These are phyloP conservation scores for Fusarium compactum DNA, from an alignment of 2,329 filamentous ascomycete genomes.

Conservation along the genomic window DNA sequence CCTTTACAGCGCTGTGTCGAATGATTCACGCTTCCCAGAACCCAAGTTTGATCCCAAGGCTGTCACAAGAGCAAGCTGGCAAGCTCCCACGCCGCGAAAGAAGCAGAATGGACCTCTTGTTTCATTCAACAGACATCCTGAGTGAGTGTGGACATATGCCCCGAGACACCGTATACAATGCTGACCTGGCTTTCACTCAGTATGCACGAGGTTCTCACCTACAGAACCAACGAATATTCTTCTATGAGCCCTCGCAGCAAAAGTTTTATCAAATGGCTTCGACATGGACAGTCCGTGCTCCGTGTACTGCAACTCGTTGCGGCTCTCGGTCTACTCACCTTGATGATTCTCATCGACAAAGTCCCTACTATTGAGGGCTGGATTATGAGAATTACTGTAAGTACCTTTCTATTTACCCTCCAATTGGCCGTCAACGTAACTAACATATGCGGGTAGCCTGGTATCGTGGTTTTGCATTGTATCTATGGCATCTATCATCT, in stretches of 20 bases:
- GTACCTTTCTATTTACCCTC: constrained; percentile 47
- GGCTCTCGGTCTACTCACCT: constrained; percentile 77
- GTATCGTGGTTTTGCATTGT: constrained; percentile 77
- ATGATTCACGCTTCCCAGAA: constrained; percentile 66
- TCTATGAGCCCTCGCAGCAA: constrained; percentile 79
- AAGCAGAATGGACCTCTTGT: constrained; percentile 82
- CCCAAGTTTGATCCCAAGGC: constrained; percentile 87
- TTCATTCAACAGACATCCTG: constrained; percentile 87
- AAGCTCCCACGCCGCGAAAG: constrained; percentile 69
- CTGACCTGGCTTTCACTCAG: constrained; percentile 49
- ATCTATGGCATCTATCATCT: constrained; percentile 87
- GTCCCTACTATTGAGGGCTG: constrained; percentile 74
- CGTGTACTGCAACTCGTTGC: constrained; percentile 75
- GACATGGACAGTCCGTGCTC: constrained; percentile 76
- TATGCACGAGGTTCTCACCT: constrained; percentile 72
- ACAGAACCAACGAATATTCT: constrained; percentile 70
- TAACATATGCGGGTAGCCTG: constrained; percentile 69
- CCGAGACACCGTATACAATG: background rate
- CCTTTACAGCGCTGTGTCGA: constrained; percentile 72
- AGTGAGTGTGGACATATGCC: constrained; percentile 65
- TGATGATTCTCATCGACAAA: constrained; percentile 81
- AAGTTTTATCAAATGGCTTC: constrained; percentile 74
- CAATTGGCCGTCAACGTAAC: constrained; percentile 6
- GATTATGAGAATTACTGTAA: constrained; percentile 81
- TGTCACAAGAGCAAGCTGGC: constrained; percentile 82